Conservation (phyloP, 2,329 filamentous ascomycete genomes). For the Camillea tinctor region DNA sequence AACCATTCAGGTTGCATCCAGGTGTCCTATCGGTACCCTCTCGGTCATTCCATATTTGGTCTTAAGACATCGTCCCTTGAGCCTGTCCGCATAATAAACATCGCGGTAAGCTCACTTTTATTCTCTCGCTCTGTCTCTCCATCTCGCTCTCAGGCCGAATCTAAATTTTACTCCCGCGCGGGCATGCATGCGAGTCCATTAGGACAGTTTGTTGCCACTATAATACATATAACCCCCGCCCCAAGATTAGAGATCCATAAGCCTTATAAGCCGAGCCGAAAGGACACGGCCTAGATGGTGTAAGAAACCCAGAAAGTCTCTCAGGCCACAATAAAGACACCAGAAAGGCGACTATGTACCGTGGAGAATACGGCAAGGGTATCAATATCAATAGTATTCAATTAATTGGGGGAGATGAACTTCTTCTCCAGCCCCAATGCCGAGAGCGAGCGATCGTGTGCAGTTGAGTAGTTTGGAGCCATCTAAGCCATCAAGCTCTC, state of each 20-base stretch:
- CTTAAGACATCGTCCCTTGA: neutral
- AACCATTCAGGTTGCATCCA: neutral
- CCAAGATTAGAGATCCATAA: neutral
- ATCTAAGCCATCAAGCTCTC: conserved; percentile 4
- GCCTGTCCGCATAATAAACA: neutral
- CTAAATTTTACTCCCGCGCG: neutral
- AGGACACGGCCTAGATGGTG: neutral
- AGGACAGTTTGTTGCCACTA: neutral
- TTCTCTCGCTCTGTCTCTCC: neutral
- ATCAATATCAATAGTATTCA: no score
- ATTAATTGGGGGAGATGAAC: neutral
- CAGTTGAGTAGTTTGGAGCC: conserved; percentile 7
- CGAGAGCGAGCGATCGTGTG: neutral
- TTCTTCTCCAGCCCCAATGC: neutral
- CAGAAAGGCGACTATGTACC: neutral
- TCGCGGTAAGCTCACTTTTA: neutral
- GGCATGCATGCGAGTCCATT: neutral
- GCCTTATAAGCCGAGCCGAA: neutral
- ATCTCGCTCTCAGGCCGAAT: neutral
- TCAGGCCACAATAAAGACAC: neutral
- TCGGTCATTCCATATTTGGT: neutral
- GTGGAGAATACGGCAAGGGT: neutral
- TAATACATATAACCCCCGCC: neutral
- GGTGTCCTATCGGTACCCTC: neutral
- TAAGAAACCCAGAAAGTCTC: neutral